phyloP scores from a whole-genome alignment of 169 alveolate species.

The Eimeria acervulina region DNA sequence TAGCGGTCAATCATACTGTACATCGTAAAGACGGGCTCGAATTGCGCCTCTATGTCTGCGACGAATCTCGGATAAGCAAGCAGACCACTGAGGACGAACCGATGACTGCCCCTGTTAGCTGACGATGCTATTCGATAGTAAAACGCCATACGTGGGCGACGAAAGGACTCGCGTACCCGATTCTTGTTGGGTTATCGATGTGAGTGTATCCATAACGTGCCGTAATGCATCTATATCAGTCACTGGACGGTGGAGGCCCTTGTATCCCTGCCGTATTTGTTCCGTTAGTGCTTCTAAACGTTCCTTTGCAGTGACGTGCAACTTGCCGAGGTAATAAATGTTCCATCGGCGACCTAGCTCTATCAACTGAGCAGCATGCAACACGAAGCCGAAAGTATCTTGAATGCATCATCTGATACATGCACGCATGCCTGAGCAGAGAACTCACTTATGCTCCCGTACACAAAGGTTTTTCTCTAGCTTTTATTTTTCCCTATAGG shows the following conservation, averaged over 20 bases:
- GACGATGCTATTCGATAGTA: too few relatives aligned
- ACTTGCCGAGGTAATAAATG: constrained; percentile 90
- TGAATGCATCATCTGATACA: not conserved
- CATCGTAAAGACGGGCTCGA: constrained; percentile 96
- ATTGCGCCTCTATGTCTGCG: constrained; percentile 94
- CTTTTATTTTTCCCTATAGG: not conserved
- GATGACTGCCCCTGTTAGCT: too few relatives aligned
- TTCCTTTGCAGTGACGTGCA: constrained; percentile 92
- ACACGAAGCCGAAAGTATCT: not conserved
- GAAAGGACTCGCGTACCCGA: constrained; percentile 74
- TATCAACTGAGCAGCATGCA: constrained; percentile 82
- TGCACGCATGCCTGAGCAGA: not conserved
- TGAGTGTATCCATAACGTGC: constrained; percentile 95
- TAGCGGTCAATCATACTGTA: constrained; percentile 94
- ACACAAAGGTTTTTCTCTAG: not conserved
- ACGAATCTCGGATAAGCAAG: constrained; percentile 84
- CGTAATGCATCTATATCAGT: constrained; percentile 95
- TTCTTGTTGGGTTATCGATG: constrained; percentile 90
- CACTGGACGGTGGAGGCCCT: constrained; percentile 87
- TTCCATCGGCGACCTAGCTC: constrained; percentile 93
- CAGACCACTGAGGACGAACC: not conserved
- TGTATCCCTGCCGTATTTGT: constrained; percentile 80
- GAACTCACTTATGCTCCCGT: not conserved
- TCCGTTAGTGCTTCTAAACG: constrained; percentile 86
- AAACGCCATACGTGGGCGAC: too few relatives aligned